Conservation (phyloP, 2,329 filamentous ascomycete species). For the Bimuria novae-zelandiae region DNA sequence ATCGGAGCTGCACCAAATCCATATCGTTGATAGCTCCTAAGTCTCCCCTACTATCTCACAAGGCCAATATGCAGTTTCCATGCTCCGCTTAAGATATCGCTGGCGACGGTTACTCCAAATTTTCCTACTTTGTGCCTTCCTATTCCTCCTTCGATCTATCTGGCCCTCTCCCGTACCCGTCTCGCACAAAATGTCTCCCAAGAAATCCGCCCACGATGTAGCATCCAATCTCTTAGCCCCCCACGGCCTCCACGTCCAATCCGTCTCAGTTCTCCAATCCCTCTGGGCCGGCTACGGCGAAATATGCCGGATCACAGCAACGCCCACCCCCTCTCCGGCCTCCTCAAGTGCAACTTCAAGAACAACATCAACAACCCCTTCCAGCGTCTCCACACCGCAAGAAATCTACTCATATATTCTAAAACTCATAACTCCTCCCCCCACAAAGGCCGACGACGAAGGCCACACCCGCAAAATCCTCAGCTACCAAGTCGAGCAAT, state of each 20-base stretch:
- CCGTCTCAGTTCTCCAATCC: slow-evolving; percentile 43
- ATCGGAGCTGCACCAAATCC: no score
- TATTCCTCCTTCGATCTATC: not conserved
- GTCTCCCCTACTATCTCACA: no score
- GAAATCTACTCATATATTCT: slow-evolving; percentile 54
- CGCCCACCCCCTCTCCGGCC: slow-evolving; percentile 10
- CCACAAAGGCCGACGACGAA: slow-evolving; percentile 53
- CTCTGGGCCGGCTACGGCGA: slow-evolving; percentile 57
- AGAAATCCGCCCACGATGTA: slow-evolving; percentile 22
- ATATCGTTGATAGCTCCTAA: no score
- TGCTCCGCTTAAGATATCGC: not conserved
- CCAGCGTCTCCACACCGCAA: slow-evolving; percentile 15
- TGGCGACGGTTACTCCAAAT: not conserved
- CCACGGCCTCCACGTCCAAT: slow-evolving; percentile 30
- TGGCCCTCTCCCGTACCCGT: not conserved
- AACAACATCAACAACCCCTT: slow-evolving; percentile 16
- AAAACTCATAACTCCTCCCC: slow-evolving; percentile 64
- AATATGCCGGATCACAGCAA: slow-evolving; percentile 60
- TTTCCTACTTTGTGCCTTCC: not conserved
- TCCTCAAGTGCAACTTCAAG: slow-evolving; percentile 18
- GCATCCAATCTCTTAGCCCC: slow-evolving; percentile 33
- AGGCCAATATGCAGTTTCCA: not conserved
- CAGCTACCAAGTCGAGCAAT: slow-evolving; percentile 70
- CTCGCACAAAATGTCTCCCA: slow-evolving; percentile 47
- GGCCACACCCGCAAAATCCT: slow-evolving; percentile 68